These are phyloP conservation scores for Termitomyces sp. DNA, from an alignment of 768 basidiomycete genomes.

Conservation along the genomic window DNA sequence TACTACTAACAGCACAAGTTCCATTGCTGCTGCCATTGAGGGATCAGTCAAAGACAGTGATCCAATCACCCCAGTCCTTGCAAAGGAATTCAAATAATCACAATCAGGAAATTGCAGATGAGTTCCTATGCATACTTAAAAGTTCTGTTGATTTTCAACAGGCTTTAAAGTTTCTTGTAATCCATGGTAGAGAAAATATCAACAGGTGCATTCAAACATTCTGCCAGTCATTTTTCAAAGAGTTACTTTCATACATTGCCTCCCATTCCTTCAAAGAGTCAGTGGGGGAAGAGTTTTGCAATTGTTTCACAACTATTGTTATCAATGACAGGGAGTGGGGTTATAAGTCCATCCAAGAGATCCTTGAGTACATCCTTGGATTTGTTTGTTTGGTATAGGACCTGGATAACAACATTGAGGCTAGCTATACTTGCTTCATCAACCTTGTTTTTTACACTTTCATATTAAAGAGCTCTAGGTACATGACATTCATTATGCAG, in stretches of 20 bases:
- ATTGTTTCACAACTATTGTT: background rate
- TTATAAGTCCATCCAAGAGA: background rate
- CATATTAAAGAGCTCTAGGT: background rate
- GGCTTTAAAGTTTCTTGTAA: background rate
- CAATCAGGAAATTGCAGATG: background rate
- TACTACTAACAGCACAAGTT: background rate
- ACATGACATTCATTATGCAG: background rate
- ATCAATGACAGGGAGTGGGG: background rate
- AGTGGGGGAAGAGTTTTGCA: background rate
- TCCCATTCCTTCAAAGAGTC: background rate
- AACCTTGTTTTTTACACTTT: background rate
- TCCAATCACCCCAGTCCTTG: background rate
- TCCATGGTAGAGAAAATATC: background rate
- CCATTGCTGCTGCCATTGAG: background rate
- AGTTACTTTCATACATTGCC: background rate
- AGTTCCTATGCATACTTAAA: background rate
- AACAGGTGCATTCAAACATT: background rate
- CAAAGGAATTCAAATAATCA: background rate
- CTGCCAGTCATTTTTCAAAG: background rate
- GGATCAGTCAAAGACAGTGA: background rate
- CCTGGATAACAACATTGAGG: background rate
- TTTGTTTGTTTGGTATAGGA: background rate
- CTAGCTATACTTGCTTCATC: background rate
- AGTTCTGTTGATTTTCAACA: background rate
- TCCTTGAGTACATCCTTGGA: background rate